Evolutionary conservation across 2,329 filamentous ascomycete species (phyloP), one percentile per base, ranked within the genome.

Genomic region (Amauroascus niger): DNA sequence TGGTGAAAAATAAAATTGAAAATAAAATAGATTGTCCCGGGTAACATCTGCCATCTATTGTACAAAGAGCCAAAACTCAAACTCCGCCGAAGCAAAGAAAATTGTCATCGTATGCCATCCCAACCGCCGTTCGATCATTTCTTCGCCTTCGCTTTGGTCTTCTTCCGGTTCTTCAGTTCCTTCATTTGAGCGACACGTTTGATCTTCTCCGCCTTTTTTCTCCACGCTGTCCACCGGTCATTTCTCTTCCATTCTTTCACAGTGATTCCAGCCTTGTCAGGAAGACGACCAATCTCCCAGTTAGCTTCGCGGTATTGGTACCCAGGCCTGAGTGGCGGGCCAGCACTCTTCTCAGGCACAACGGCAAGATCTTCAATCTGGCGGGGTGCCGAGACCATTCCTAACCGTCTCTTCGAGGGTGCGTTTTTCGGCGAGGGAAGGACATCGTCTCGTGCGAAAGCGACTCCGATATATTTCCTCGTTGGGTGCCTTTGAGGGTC

Each of bases 381-480:
- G 14, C 70, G 63, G 9, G 67, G 65, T 49, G 77, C 74, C 28
- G 77, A 79, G 4, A 83, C 75, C 79, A 94, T 85, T 62, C 86
- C 86, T 56, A 98, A 77, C 50, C 82, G 79, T 60, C 93, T 80
- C 63, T 83, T 80, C 53, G 87, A 81, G 58, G 86, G 81, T 3
- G 85, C 84, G 66, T 91, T 85, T 24, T 71, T 73, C 0, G 87
- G 84, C 65, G 86, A 82, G 0, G 93, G 93, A 1, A 98, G 80
- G 30, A 76, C 81, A 63, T 94, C 87, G 14, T 83, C 76, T 66
- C 88, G 88, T 67, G 90, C 79, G 69, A 95, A 90, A 32, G 87
- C 86, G 18, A 98, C 86, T 57, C 93, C 93, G 64, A 98, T 98
- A 76, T 90, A 98, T 69, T 95, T 88, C 57, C 90, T 81, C 61